Evolutionary conservation across 1,139 yeast species (phyloP), one percentile per base, ranked within the genome.

Genomic region (Keqinozyma sinolaborantium): DNA sequence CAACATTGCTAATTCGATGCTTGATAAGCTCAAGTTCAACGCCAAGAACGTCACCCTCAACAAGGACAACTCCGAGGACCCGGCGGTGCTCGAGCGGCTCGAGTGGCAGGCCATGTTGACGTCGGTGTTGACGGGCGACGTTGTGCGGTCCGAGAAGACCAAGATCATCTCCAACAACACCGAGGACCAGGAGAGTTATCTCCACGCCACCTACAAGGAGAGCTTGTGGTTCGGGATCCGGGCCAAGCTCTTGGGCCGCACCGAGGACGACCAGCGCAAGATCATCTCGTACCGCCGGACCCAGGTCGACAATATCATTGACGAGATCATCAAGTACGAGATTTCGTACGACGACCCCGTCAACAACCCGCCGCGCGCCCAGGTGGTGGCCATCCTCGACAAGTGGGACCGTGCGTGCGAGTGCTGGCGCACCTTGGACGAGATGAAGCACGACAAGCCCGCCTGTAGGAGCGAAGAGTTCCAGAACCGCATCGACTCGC

Each of bases 101-200:
- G 97, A 90, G 59, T 92, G 98, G 98, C 97, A 92, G 55, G 78
- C 94, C 0, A 87, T 92, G 96, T 67, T 92, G 29, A 75, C 86
- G 3, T 76, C 92, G 4, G 98, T 92, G 2, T 70, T 92, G 24
- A 90, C 95, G 2, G 97, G 98, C 41, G 98, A 92, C 53, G 95
- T 92, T 30, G 88, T 92, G 14, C 74, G 82, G 25, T 83, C 95
- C 8, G 98, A 92, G 53, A 92, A 90, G 60, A 82, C 94, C 3
- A 83, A 90, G 50, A 70, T 92, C 32, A 80, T 78, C 25, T 57
- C 60, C 59, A 50, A 64, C 52, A 55, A 59, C 48, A 57, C 60
- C 1, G 63, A 64, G 35, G 65, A 61, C 28, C 74, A 70, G 37
- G 79, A 73, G 36, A 65, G 70, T 14, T 70, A 70, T 32, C 50